These are phyloP conservation scores for Phytophthora vignae DNA, from an alignment of 352 stramenopile genomes.

Conservation along the genomic window DNA sequence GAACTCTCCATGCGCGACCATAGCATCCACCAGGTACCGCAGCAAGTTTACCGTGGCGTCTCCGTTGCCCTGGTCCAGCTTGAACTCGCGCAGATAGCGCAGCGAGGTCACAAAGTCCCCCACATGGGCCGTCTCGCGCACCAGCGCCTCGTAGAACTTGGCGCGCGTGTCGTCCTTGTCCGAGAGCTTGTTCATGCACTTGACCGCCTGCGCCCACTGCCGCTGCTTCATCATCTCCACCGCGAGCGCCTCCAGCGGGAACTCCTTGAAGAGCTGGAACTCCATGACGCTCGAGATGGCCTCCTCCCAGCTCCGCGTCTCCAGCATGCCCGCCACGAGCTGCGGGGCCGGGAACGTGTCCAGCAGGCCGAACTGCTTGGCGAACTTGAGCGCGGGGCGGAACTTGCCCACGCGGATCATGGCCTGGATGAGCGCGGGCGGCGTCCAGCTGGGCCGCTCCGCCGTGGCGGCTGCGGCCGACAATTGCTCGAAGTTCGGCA, in stretches of 20 bases:
- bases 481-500: slow-evolving; percentile 73
- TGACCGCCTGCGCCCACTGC: slow-evolving; percentile 76
- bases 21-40: slow-evolving; percentile 65
- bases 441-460: slow-evolving; percentile 70
- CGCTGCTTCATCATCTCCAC: slow-evolving; percentile 71
- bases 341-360: slow-evolving; percentile 71
- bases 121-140: slow-evolving; percentile 60
- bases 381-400: slow-evolving; percentile 77
- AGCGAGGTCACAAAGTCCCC: slow-evolving; percentile 80
- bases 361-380: slow-evolving; percentile 82
- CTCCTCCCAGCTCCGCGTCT: slow-evolving; percentile 73
- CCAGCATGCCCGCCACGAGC: slow-evolving; percentile 75
- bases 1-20: slow-evolving; percentile 76
- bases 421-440: slow-evolving; percentile 80
- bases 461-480: slow-evolving; percentile 16
- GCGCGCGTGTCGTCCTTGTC: slow-evolving; percentile 44
- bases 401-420: slow-evolving; percentile 84
- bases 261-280: slow-evolving; percentile 73
- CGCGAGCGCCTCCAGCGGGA: slow-evolving; percentile 70
- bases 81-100: slow-evolving; percentile 81
- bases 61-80: slow-evolving; percentile 56
- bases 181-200: slow-evolving; percentile 85
- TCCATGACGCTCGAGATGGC: slow-evolving; percentile 81
- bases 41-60: slow-evolving; percentile 53
- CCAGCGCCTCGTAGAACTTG: slow-evolving; percentile 63